Base-by-base conservation (phyloP, 257 asterid species). In the Henckelia pumila region DNA sequence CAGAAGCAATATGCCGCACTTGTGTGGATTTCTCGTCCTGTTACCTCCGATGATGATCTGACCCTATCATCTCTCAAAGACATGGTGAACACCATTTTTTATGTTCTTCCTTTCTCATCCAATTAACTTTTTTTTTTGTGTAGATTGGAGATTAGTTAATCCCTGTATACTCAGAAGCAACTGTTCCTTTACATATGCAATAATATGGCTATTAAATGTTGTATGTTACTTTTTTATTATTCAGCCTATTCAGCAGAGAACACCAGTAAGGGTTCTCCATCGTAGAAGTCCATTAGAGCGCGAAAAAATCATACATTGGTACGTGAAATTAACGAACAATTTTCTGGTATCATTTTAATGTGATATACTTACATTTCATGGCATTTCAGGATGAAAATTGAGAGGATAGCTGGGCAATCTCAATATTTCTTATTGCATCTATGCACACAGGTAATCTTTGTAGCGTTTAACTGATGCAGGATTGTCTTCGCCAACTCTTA, bases 221-320 rank as follows among this genome's bases (percentile, higher is more conserved):
- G 17, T 69, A 50, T 11, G 17, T 35, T 69, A 71, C 60, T 35
- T 58, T 71, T 73, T 77, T 68, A 55, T 55, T 72, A 62, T 75
- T 69, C 88, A 93, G 98, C 64, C 82, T 82, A 83, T 90, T 62
- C 23, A 78, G 78, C 99, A 93, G 87, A 93, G 83, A 70, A 93
- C 99, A n/a, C 99, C 99, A 30, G 33, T 88, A 68, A 93, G 99
- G 75, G 99, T 93, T 80, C 96, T 93, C 64, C 99, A 93, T 66
- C 96, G 97, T 64, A 86, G 99, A 80, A 93, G 99, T 73, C 97
- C 99, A 53, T 72, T 90, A 82, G 91, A 75, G 75, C 95, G 97
- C 35, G 95, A 85, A 76, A 88, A 71, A 79, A 76, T 78, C 71
- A 81, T 93, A 75, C 95, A 93, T 70, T 90, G 99, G 96, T 93